Evolutionary conservation across 2,329 filamentous ascomycete genomes (phyloP), one percentile per base, ranked within the genome.

Genomic region (Colletotrichum musae): DNA sequence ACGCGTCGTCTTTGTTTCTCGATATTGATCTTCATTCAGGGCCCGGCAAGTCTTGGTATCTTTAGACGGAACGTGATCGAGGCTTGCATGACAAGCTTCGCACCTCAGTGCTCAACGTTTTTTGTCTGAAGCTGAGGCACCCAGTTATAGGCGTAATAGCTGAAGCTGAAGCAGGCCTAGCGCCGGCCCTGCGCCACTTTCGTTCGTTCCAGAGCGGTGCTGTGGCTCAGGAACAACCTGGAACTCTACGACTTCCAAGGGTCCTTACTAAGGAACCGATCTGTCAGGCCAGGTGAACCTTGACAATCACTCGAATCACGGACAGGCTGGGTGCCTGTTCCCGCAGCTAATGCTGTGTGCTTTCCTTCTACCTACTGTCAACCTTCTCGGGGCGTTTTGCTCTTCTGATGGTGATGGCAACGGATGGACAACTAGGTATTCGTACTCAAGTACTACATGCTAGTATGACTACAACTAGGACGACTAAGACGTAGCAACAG

Each of bases 301-400:
- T 63, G 50, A 26, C 16, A 43, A 28, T 45, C 41, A 5, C 18
- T 53, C 58, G n/a, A 12, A 21, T 21, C 45, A 26, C 16, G 13
- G 13, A 52, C 64, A 53, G 6, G 60, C 65, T 32, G 39, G 12
- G 56, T 58, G 53, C 60, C 54, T 50, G 32, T 52, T 24, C 28
- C n/a, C 47, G 52, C 18, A n/a, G 47, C 26, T 13, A 16, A 4
- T 15, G 26, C 39, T 56, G 5, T 50, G 26, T 18, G n/a, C 28
- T 21, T 10, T 43, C 13, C 41, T 43, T n/a, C 32, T 12, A 2
- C 41, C 41, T 12, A 2, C 41, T 13, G 6, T 15, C 13, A 43
- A 6, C 13, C 5, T 43, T n/a, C 2, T 10, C 13, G 5, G 41
- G 16, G 15, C 41, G 18, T 36, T 36, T 36, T 36, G 7, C 7